These are phyloP conservation scores for Lanzia echinophila DNA, from an alignment of 2,329 filamentous ascomycete species.

Conservation along the genomic window DNA sequence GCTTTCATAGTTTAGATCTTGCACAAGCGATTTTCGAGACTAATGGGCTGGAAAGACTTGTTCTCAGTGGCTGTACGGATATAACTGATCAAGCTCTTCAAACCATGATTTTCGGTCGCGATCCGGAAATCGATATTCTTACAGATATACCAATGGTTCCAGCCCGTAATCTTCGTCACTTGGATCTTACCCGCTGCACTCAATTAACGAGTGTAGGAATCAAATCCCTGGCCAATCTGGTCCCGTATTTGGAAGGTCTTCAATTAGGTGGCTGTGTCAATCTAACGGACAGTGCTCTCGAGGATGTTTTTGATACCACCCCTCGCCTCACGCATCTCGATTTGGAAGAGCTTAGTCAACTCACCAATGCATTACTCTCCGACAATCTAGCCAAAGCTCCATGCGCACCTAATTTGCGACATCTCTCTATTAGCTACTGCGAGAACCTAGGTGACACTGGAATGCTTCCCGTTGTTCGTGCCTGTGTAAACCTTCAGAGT, in stretches of 20 bases:
- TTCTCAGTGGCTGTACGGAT: constrained; percentile 73
- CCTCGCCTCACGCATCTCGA: constrained; percentile 80
- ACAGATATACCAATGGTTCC: constrained; percentile 71
- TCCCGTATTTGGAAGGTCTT: constrained; percentile 75
- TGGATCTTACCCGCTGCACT: constrained; percentile 77
- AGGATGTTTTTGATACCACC: constrained; percentile 65
- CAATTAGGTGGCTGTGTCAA: constrained; percentile 72
- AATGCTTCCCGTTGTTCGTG: constrained; percentile 75
- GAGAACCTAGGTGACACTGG: constrained; percentile 77
- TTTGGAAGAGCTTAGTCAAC: constrained; percentile 71
- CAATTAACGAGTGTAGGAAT: constrained; percentile 68
- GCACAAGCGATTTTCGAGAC: constrained; percentile 68
- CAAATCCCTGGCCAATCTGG: constrained; percentile 62
- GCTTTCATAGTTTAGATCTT: constrained; percentile 68
- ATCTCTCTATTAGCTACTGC: constrained; percentile 86
- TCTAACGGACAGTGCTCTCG: constrained; percentile 67
- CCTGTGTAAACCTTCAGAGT: constrained; percentile 60
- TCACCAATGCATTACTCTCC: constrained; percentile 68
- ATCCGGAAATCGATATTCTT: constrained; percentile 75
- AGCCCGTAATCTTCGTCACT: constrained; percentile 69
- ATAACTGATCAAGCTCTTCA: constrained; percentile 68
- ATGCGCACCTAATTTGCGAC: constrained; percentile 64
- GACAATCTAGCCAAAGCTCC: constrained; percentile 70
- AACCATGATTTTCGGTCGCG: constrained; percentile 66
- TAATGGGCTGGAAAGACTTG: constrained; percentile 76